A percentile compares a stretch with the other conserved stretches of the same genome.
phyloP scores from a whole-genome alignment of 768 basidiomycete genomes.

The Plicaturopsis crispa region DNA sequence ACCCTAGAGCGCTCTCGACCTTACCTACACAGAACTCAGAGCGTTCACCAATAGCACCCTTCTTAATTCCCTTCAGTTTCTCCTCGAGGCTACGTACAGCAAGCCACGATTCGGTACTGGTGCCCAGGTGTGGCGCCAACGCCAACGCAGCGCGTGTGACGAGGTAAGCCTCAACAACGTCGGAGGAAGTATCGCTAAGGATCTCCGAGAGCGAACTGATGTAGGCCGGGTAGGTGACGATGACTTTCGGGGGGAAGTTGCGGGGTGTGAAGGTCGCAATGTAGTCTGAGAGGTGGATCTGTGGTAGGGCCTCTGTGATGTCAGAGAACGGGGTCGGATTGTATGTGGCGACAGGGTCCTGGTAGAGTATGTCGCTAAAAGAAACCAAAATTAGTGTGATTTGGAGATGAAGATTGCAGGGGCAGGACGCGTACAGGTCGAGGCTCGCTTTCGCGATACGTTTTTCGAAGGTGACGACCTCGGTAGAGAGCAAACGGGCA shows the following conservation, averaged over 20 bases:
- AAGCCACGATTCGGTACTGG: slow-evolving; percentile 71
- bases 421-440: slow-evolving; percentile 56
- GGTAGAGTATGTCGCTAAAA: slow-evolving; percentile 54
- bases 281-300: slow-evolving; percentile 81
- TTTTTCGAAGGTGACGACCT: slow-evolving; percentile 73
- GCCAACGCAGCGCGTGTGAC: slow-evolving; percentile 65
- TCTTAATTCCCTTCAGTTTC: slow-evolving; percentile 74
- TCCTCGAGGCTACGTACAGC: slow-evolving; percentile 66
- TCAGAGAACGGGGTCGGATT: slow-evolving; percentile 73
- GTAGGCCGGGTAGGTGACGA: slow-evolving; percentile 81
- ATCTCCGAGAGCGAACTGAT: slow-evolving; percentile 59
- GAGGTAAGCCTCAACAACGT: slow-evolving; percentile 83
- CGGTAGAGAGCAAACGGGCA: slow-evolving; percentile 56
- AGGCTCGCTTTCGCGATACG: slow-evolving; percentile 71
- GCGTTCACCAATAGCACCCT: slow-evolving; percentile 78
- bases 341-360: slow-evolving; percentile 83
- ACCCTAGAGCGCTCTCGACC: slow-evolving; percentile 76
- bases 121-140: slow-evolving; percentile 66
- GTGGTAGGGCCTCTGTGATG: slow-evolving; percentile 59
- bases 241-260: slow-evolving; percentile 63
- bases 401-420: neutral
- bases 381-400: neutral
- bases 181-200: slow-evolving; percentile 55
- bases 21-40: slow-evolving; percentile 73
- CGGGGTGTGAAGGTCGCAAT: slow-evolving; percentile 80